phyloP scores from a whole-genome alignment of 441 rosid species.

The Erodium trifolium region DNA sequence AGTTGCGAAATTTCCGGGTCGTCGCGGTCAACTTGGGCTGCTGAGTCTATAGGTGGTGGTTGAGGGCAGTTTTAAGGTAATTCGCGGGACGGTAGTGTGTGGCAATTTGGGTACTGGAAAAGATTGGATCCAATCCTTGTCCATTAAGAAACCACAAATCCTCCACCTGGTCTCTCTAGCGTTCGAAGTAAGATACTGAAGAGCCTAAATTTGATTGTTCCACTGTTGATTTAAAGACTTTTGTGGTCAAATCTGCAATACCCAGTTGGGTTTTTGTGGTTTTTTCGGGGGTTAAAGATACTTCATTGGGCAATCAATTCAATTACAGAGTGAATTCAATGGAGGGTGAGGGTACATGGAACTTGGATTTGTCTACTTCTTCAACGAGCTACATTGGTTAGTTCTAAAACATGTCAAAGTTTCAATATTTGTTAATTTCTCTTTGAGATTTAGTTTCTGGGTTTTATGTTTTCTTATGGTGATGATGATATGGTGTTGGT shows the following conservation, averaged over 20 bases:
- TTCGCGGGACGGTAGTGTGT: constrained; percentile 4
- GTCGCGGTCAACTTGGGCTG: background rate
- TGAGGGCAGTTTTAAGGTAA: constrained; percentile 7
- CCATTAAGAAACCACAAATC: constrained; percentile 5
- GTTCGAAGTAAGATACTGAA: background rate
- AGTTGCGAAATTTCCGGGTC: background rate
- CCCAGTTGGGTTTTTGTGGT: constrained; percentile 3
- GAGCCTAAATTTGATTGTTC: background rate
- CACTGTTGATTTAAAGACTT: background rate
- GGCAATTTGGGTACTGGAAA: constrained; percentile 3
- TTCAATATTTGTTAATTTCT: constrained; percentile 21
- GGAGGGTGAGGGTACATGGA: constrained; percentile 44
- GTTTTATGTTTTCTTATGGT: background rate
- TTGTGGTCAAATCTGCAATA: constrained; percentile 1
- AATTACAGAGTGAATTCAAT: constrained; percentile 23
- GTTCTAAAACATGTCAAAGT: constrained; percentile 25
- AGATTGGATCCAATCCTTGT: constrained; percentile 5
- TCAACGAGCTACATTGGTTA: constrained; percentile 39
- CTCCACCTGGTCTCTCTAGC: constrained; percentile 3
- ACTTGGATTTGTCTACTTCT: constrained; percentile 37
- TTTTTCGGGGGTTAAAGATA: background rate
- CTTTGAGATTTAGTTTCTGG: background rate
- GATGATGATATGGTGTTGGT: constrained; percentile 9
- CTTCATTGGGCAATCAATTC: background rate
- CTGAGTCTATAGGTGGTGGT: background rate